Percentiles rank a stretch among this genome's conserved stretches.
Evolutionary conservation across 192 early-diverging fungal species (phyloP).

Genomic region (Backusella mclennaniae): DNA sequence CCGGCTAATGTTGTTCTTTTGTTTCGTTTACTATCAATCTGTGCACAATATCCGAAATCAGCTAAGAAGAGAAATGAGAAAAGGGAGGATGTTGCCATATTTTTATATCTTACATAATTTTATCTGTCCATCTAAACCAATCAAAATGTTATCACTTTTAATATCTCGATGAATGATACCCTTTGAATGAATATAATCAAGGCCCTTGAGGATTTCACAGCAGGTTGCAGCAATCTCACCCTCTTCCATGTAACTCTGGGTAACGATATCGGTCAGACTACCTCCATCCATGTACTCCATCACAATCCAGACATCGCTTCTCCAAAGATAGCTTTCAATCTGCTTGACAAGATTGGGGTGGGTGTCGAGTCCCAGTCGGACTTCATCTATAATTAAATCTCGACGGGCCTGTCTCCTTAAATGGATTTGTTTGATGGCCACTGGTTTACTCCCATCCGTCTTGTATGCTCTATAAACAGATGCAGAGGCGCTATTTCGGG

Average conservation of each 20-base stretch:
- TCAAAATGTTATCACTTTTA: conserved; percentile 82
- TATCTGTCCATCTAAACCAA: conserved; percentile 64
- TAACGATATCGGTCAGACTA: conserved; percentile 80
- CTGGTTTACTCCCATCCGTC: conserved; percentile 52
- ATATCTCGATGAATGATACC: conserved; percentile 86
- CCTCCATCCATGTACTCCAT: conserved; percentile 96
- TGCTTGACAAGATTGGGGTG: conserved; percentile 86
- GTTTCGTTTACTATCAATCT: conserved; percentile 55
- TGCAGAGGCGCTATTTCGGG: conserved; percentile 71
- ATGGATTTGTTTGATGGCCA: conserved; percentile 96
- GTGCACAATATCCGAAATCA: conserved; percentile 90
- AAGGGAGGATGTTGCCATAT: neutral
- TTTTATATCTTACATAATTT: conserved; percentile 58
- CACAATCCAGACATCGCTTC: conserved; percentile 83
- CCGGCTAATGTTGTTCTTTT: conserved; percentile 81
- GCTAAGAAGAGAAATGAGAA: conserved; percentile 39
- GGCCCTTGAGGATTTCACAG: conserved; percentile 69
- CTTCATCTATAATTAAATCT: conserved; percentile 92
- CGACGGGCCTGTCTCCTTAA: conserved; percentile 91
- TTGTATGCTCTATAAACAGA: conserved; percentile 84
- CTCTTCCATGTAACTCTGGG: conserved; percentile 74
- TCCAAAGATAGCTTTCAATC: conserved; percentile 76
- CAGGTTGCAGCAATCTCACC: conserved; percentile 82
- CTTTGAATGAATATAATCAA: conserved; percentile 70
- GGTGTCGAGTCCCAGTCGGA: conserved; percentile 67